Conservation (phyloP, 1,284 basidiomycete species). For the Hemileia vastatrix region DNA sequence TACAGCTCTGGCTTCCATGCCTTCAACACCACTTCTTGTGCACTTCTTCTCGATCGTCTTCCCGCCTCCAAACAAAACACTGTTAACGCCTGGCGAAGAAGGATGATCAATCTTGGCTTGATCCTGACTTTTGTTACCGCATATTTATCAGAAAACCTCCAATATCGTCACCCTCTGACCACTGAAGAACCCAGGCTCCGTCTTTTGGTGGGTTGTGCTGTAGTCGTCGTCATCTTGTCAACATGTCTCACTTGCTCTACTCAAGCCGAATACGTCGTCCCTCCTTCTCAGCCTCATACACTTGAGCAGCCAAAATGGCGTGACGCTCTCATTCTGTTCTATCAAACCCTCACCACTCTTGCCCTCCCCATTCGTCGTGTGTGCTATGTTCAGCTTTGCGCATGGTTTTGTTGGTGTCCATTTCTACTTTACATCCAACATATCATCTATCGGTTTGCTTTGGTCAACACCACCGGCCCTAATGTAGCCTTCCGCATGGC, state of each 20-base stretch:
- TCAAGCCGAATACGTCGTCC: neutral
- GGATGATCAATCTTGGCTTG: neutral
- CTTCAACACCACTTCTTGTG: neutral
- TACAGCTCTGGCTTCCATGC: conserved; percentile 1
- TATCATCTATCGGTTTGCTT: neutral
- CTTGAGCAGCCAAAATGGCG: neutral
- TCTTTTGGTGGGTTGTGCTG: neutral
- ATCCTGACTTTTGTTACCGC: too few species aligned
- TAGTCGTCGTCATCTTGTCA: neutral
- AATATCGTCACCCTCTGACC: neutral
- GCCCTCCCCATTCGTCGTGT: conserved; percentile 12
- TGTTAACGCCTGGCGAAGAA: conserved; percentile 1
- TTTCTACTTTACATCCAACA: conserved; percentile 13
- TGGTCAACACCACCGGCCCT: neutral
- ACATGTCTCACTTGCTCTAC: neutral
- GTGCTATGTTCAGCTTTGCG: conserved; percentile 6
- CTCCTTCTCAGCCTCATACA: neutral
- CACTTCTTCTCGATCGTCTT: conserved; percentile 11
- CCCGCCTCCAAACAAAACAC: neutral
- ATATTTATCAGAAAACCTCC: neutral
- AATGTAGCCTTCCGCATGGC: too few species aligned
- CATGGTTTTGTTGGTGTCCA: conserved; percentile 5
- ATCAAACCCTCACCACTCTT: neutral
- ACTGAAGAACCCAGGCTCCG: conserved; percentile 5
- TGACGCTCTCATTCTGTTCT: neutral